These are phyloP conservation scores for Alternaria postmessia DNA, from an alignment of 2,329 filamentous ascomycete genomes.

Conservation along the genomic window DNA sequence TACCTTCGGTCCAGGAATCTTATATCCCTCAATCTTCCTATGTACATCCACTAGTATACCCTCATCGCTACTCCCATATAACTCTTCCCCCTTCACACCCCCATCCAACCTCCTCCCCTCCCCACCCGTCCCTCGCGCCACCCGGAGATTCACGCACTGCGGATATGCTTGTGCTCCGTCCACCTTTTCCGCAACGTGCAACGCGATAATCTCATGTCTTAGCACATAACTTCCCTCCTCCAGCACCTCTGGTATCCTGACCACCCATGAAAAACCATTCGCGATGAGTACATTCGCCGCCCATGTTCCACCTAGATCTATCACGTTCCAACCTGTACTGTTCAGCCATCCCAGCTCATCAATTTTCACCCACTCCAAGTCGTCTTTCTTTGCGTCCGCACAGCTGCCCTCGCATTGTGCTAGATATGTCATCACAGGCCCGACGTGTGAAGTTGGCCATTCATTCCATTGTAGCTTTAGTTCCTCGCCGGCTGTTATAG, in stretches of 20 bases:
- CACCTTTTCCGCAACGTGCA: conserved; percentile 53
- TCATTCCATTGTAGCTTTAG: conserved; percentile 63
- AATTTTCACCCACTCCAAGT: conserved; percentile 45
- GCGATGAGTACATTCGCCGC: conserved; percentile 42
- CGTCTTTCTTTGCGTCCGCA: conserved; percentile 29
- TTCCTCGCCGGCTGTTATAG: conserved; percentile 64
- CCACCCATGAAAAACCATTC: conserved; percentile 56
- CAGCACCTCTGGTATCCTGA: conserved; percentile 55
- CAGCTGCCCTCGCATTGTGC: conserved; percentile 35
- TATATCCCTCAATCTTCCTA: conserved; percentile 41
- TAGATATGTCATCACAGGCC: conserved; percentile 46
- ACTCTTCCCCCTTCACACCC: conserved; percentile 58
- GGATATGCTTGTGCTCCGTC: conserved; percentile 62
- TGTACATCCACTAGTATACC: conserved; percentile 55
- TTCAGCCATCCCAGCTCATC: conserved; percentile 39
- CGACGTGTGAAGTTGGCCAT: conserved; percentile 37
- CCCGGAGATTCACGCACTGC: conserved; percentile 60
- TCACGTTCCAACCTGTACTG: conserved; percentile 24
- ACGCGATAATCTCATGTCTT: conserved; percentile 61
- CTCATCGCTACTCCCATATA: conserved; percentile 53
- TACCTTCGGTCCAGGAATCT: conserved; percentile 51
- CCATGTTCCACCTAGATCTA: conserved; percentile 39
- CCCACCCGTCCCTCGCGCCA: conserved; percentile 52
- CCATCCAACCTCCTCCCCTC: conserved; percentile 40
- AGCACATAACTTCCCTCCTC: conserved; percentile 60